Conservation (phyloP, 1,139 yeast species). For the Candida anutae region DNA sequence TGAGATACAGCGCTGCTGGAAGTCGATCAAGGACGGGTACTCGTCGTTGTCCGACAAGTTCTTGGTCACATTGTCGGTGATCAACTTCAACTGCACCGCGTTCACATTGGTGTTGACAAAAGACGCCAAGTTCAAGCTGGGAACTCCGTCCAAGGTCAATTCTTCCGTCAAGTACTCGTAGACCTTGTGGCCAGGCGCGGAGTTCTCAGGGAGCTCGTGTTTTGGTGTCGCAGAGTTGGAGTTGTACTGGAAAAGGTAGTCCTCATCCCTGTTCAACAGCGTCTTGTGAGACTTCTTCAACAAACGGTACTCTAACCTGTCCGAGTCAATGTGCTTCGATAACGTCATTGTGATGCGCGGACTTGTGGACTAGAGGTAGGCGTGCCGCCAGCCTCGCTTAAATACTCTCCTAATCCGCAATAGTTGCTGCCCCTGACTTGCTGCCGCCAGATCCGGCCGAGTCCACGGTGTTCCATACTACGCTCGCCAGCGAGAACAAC, state of each 20-base stretch:
- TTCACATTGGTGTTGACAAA: constrained; percentile 75
- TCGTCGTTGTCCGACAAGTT: constrained; percentile 91
- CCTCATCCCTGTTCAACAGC: constrained; percentile 19
- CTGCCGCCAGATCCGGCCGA: too few species aligned
- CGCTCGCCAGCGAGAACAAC: too few species aligned
- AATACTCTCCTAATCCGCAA: too few species aligned
- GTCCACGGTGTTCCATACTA: too few species aligned
- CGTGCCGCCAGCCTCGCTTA: too few species aligned
- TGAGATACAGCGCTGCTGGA: constrained; percentile 76
- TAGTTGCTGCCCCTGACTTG: too few species aligned
- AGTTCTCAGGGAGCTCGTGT: constrained; percentile 50
- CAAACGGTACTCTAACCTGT: constrained; percentile 15
- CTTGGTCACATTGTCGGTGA: constrained; percentile 67
- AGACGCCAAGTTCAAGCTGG: constrained; percentile 78
- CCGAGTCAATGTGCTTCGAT: constrained; percentile 21
- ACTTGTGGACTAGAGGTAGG: not conserved
- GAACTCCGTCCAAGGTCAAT: constrained; percentile 74
- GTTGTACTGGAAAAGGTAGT: constrained; percentile 27
- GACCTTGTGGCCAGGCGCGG: constrained; percentile 46
- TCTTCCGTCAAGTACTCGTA: constrained; percentile 65
- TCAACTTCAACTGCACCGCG: constrained; percentile 39
- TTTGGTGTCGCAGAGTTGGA: constrained; percentile 34
- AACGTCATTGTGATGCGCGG: constrained; percentile 15
- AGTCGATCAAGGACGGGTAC: constrained; percentile 76
- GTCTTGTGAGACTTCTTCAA: constrained; percentile 15